Percentiles rank a stretch among this genome's conserved stretches.
Conservation (phyloP, 306 rosid genomes). For the Rosa persica region DNA sequence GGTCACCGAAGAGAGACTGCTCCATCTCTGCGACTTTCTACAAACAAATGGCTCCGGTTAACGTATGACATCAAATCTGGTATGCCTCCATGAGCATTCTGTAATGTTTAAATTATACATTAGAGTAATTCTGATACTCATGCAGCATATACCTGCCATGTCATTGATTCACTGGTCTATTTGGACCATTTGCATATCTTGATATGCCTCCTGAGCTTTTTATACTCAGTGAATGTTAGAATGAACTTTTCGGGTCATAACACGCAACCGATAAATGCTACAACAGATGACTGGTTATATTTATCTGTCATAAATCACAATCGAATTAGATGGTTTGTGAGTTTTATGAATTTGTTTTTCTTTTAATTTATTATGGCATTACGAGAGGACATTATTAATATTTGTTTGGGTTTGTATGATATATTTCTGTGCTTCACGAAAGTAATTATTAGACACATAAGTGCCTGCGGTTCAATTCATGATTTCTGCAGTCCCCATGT, state of each 20-base stretch:
- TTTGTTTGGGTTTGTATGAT: background rate
- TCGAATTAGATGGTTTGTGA: background rate
- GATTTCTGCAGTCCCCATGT: background rate
- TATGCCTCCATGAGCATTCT: conserved; percentile 30
- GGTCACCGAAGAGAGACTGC: conserved; percentile 50
- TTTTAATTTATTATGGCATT: background rate
- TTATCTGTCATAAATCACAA: background rate
- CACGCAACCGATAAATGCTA: background rate
- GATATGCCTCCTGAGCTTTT: background rate
- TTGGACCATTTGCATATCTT: background rate
- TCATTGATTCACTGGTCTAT: background rate
- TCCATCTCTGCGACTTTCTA: conserved; percentile 58
- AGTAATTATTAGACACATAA: background rate
- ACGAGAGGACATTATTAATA: background rate
- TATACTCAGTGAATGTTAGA: background rate
- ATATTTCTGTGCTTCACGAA: background rate
- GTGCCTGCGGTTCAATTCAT: background rate
- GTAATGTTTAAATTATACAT: conserved; percentile 5
- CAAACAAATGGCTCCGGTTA: conserved; percentile 88
- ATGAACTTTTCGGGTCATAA: background rate
- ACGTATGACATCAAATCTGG: conserved; percentile 79
- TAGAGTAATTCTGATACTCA: conserved; percentile 12
- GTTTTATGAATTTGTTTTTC: background rate
- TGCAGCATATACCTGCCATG: background rate
- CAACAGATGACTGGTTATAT: background rate